Evolutionary conservation across 225 moss, liverwort and hornwort genomes (phyloP).

Genomic region (Straminergon stramineum): DNA sequence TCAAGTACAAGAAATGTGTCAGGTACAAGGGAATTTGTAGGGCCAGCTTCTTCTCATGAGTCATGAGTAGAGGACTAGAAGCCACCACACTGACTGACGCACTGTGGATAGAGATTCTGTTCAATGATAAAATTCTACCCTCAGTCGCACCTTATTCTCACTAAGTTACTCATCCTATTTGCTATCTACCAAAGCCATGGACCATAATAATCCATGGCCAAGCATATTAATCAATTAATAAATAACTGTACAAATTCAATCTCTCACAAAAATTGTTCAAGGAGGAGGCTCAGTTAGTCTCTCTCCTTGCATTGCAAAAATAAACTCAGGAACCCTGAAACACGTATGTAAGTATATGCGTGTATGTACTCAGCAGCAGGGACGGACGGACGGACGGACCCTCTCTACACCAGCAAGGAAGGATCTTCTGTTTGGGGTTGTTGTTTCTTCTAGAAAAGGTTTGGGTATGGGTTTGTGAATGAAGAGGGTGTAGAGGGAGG

Average conservation of each 20-base stretch:
- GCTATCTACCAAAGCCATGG: neutral
- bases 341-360: neutral
- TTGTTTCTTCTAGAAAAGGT: neutral
- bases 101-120: neutral
- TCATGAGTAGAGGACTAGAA: neutral
- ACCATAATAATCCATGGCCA: neutral
- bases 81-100: neutral
- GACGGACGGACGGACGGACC: neutral
- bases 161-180: neutral
- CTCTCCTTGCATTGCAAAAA: neutral
- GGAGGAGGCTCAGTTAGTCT: neutral
- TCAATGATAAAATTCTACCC: neutral
- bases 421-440: neutral
- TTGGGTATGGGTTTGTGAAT: neutral
- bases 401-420: neutral
- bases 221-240: neutral
- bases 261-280: neutral
- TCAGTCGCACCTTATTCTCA: neutral
- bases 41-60: neutral
- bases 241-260: conserved; percentile 2
- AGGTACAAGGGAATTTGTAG: neutral
- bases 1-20: neutral
- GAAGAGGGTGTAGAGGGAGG: neutral
- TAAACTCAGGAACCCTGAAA: neutral
- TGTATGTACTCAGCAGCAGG: neutral